Conservation (phyloP, 306 rosid genomes). For the Cicer cuneatum region DNA sequence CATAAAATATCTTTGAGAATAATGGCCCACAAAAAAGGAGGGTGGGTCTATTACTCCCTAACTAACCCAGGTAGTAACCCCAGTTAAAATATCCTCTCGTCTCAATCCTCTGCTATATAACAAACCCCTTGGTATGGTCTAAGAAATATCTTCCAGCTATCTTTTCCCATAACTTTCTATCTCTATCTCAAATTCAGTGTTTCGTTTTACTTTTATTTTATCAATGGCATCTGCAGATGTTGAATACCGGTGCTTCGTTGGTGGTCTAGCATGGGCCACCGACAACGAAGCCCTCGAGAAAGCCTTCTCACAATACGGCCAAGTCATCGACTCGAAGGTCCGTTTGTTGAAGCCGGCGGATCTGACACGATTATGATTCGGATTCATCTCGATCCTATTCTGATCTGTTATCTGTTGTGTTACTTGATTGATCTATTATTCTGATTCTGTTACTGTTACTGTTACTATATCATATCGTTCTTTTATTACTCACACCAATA, state of each 20-base stretch:
- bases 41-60: not conserved
- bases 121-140: not conserved
- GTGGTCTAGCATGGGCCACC: slow-evolving; percentile 99
- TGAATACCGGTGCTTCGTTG: slow-evolving; percentile 88
- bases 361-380: slow-evolving; percentile 71
- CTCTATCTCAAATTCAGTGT: not conserved
- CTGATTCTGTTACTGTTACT: slow-evolving; percentile 55
- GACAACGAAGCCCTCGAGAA: slow-evolving; percentile 63
- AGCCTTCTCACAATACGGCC: slow-evolving; percentile 73
- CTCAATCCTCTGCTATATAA: slow-evolving; percentile 50
- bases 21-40: no score
- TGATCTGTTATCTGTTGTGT: slow-evolving; percentile 64
- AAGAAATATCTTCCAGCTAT: not conserved
- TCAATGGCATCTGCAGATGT: slow-evolving; percentile 71
- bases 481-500: slow-evolving; percentile 56
- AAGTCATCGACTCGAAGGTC: slow-evolving; percentile 93
- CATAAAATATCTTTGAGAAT: no score
- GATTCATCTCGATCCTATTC: slow-evolving; percentile 53
- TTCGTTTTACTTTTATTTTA: not conserved
- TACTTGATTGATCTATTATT: slow-evolving; percentile 64
- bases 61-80: slow-evolving; percentile 48
- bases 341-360: slow-evolving; percentile 73
- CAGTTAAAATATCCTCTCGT: slow-evolving; percentile 40
- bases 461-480: slow-evolving; percentile 32
- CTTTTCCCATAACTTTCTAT: not conserved